Percentiles rank a stretch among this genome's conserved stretches.
phyloP scores from a whole-genome alignment of 2,329 filamentous ascomycete species.

The Escovopsis sp. region DNA sequence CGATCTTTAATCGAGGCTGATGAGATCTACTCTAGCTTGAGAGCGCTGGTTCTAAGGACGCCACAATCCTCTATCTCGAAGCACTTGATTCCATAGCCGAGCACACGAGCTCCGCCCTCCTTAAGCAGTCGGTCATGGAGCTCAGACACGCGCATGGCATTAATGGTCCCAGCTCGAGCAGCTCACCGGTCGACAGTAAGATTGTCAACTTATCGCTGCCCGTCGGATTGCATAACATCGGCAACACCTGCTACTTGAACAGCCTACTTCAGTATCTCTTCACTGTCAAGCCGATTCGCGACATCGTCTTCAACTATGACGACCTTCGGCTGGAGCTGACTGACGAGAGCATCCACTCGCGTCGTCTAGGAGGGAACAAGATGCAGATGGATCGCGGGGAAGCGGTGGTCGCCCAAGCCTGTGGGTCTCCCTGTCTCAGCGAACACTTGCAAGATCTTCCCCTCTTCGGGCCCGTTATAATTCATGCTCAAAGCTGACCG shows the following conservation, averaged over 20 bases:
- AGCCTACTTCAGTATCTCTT: constrained; percentile 93
- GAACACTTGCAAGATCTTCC: constrained; percentile 13
- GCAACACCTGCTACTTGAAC: constrained; percentile 96
- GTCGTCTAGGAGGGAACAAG: constrained; percentile 57
- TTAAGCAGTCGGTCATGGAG: constrained; percentile 14
- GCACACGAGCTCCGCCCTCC: constrained; percentile 9
- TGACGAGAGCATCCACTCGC: constrained; percentile 45
- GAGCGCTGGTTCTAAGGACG: constrained; percentile 13
- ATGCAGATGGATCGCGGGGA: constrained; percentile 35
- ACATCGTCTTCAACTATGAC: constrained; percentile 66
- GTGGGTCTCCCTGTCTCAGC: constrained; percentile 47
- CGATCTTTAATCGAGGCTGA: too few species aligned
- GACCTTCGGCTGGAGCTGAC: constrained; percentile 52
- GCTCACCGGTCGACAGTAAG: background rate
- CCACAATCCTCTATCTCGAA: constrained; percentile 17
- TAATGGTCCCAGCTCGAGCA: constrained; percentile 5
- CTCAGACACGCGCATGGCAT: constrained; percentile 8
- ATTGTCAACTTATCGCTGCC: constrained; percentile 42
- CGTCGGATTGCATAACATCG: constrained; percentile 80
- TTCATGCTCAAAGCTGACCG: constrained; percentile 4
- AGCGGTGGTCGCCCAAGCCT: constrained; percentile 54
- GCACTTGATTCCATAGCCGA: constrained; percentile 21
- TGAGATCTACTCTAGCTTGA: too few species aligned
- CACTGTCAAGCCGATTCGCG: constrained; percentile 65
- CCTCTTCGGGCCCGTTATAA: too few species aligned